Base-by-base conservation (phyloP, 2,329 filamentous ascomycete species). In the Penicillium sp. region DNA sequence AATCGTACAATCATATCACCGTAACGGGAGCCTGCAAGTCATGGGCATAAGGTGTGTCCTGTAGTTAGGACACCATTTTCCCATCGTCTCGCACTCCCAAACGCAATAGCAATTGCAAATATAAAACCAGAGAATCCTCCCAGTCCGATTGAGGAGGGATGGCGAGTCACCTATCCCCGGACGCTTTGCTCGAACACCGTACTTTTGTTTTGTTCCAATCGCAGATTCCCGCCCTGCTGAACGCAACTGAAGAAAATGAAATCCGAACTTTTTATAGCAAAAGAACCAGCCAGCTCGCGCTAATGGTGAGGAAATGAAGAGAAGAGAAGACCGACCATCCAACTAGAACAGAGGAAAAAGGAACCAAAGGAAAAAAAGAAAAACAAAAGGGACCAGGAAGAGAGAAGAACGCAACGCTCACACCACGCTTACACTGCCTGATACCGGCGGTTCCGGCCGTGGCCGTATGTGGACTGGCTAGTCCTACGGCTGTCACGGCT, bases 401-500 rank as follows among this genome's bases (percentile, higher is more conserved):
- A 28, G 23, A 32, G 24, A 28, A 28, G 39, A 31, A 40, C 39
- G 29, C 43, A 43, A 18, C 38, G 11, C 11, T 7, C 13, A 16
- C 29, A 18, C 40, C 9, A 32, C 34, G 27, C 36, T 39, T 38
- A 44, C 26, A 23, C 34, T 20, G 34, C 34, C 13, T 55, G 32
- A 40, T 56, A 51, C 20, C 49, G 47, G 29, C 49, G 47, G 29
- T 24, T 34, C 31, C 60, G 56, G 44, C 60, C 63, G 46, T 69
- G 56, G 44, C 60, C 63, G 46, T 69, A 71, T 42, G 56, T 62
- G 8, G 69, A 72, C 39, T 65, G 64, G 49, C 64, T 68, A 8
- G 67, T 68, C 32, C 66, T 63, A 39, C 65, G 63, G 54, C 62
- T 68, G 23, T 66, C 63, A 37, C 65, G 63, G 54, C 62, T 68